Percentiles rank a stretch among this genome's conserved stretches.
Conservation (phyloP, 2,329 filamentous ascomycete genomes). For the Teratosphaeria viscida region DNA sequence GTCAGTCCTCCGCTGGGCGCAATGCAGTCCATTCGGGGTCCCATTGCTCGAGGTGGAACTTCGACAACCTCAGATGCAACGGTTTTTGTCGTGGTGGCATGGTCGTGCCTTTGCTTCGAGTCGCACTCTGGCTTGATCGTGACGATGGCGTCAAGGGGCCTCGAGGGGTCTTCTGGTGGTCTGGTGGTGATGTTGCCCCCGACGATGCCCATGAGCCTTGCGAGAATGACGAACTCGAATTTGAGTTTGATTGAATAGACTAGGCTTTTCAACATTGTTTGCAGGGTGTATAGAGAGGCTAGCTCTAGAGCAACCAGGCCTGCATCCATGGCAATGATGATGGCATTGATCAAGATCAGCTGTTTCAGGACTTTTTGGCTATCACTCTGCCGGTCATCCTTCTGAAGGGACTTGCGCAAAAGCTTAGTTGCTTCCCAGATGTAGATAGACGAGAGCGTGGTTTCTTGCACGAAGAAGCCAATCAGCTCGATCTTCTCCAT, state of each 20-base stretch:
- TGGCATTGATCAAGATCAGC: slow-evolving; percentile 25
- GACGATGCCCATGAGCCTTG: slow-evolving; percentile 7
- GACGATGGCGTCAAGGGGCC: background rate
- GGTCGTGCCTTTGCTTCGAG: background rate
- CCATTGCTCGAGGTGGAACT: background rate
- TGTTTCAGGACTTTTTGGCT: slow-evolving; percentile 14
- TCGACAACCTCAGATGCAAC: background rate
- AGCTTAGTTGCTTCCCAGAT: background rate
- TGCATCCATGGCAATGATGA: slow-evolving; percentile 26
- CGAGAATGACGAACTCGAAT: slow-evolving; percentile 15
- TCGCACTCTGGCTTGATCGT: background rate
- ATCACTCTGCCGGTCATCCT: background rate
- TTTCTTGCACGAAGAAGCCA: background rate
- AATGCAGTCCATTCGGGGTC: background rate
- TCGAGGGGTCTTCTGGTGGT: background rate
- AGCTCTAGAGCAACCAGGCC: slow-evolving; percentile 23
- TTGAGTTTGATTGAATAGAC: slow-evolving; percentile 16
- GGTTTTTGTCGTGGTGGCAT: background rate
- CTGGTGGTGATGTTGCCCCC: background rate
- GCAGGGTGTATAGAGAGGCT: slow-evolving; percentile 16
- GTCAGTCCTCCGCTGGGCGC: background rate
- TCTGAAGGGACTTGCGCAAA: background rate
- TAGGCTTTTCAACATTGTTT: slow-evolving; percentile 26
- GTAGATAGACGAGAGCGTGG: background rate
- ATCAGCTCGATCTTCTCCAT: background rate